A percentile compares a stretch with the other conserved stretches of the same genome.
Evolutionary conservation across 2,329 filamentous ascomycete species (phyloP).

Genomic region (Diaporthe destruens): DNA sequence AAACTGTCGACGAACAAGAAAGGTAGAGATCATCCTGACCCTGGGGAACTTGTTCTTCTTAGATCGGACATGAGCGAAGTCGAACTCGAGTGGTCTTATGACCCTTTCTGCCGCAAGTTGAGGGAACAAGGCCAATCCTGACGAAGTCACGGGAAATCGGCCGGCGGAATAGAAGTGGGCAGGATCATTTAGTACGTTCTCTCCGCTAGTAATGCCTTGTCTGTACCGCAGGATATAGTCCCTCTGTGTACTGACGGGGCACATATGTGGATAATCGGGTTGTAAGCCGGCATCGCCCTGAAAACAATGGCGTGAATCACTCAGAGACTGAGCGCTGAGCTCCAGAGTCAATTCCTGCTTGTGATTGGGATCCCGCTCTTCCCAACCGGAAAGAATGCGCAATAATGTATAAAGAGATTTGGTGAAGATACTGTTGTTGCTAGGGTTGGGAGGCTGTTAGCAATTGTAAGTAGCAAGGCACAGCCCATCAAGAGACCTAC

Average conservation of each 20-base stretch:
- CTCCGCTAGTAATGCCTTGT: neutral
- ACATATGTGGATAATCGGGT: conserved; percentile 4
- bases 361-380: neutral
- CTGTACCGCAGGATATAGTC: neutral
- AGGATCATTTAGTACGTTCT: neutral
- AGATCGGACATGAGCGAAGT: neutral
- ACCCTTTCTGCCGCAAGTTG: neutral
- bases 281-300: neutral
- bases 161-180: neutral
- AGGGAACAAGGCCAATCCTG: neutral
- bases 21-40: conserved; percentile 13
- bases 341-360: conserved; percentile 19
- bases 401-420: conserved; percentile 10
- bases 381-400: conserved; percentile 15
- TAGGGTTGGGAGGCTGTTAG: neutral
- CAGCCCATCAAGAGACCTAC: neutral
- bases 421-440: conserved; percentile 29
- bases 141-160: neutral
- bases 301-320: conserved; percentile 23
- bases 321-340: conserved; percentile 25
- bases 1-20: conserved; percentile 17
- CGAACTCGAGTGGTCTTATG: conserved; percentile 4
- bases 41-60: neutral
- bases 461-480: neutral
- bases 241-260: neutral